These are phyloP conservation scores for Dothideomycetidae sp. DNA, from an alignment of 2,329 filamentous ascomycete species.

Conservation along the genomic window DNA sequence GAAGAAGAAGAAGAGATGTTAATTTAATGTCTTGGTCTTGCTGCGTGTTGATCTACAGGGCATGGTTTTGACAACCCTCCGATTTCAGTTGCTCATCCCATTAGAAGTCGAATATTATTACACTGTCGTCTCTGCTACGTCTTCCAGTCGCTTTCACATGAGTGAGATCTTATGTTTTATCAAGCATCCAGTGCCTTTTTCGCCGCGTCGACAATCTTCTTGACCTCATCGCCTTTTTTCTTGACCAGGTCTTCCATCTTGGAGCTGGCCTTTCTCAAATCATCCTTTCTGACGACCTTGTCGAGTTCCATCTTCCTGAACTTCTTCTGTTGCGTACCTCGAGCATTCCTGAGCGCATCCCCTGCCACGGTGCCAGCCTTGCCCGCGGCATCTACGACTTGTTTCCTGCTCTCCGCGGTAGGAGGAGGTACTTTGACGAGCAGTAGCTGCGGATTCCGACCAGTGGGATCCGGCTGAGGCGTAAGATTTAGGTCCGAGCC, in stretches of 20 bases:
- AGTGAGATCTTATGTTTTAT: no score
- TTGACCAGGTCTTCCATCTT: slow-evolving; percentile 38
- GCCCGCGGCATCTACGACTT: slow-evolving; percentile 25
- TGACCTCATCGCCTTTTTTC: slow-evolving; percentile 33
- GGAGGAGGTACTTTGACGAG: slow-evolving; percentile 43
- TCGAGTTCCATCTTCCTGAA: slow-evolving; percentile 30
- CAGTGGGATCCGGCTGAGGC: slow-evolving; percentile 35
- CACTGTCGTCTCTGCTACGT: no score
- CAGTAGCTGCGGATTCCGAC: slow-evolving; percentile 36
- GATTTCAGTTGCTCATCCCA: no score
- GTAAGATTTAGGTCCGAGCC: slow-evolving; percentile 35
- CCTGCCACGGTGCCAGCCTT: slow-evolving; percentile 31
- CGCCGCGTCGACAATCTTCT: slow-evolving; percentile 34
- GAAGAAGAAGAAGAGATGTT: no score
- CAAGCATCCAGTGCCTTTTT: slow-evolving; percentile 30
- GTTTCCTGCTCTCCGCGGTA: slow-evolving; percentile 40
- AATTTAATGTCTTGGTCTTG: no score
- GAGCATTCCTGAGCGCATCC: slow-evolving; percentile 28
- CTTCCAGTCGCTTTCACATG: no score
- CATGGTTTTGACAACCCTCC: no score
- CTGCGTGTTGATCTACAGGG: no score
- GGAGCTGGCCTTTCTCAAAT: slow-evolving; percentile 34
- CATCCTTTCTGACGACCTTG: slow-evolving; percentile 32
- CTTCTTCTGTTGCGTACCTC: slow-evolving; percentile 36
- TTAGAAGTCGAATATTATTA: no score